phyloP scores from a whole-genome alignment of 331 rosid species.

The Quercus tomentella region DNA sequence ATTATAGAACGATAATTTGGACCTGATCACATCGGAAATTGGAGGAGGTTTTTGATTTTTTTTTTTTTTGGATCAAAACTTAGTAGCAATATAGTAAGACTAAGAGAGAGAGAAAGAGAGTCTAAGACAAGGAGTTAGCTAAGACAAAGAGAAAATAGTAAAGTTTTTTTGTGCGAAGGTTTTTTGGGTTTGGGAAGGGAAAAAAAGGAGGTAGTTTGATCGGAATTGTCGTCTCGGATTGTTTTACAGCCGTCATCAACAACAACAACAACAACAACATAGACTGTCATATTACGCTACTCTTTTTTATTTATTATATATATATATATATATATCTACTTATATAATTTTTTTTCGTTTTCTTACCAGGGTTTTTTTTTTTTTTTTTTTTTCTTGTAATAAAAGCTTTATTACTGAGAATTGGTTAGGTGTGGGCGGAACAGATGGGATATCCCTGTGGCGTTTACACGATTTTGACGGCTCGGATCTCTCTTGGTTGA shows the following conservation, averaged over 20 bases:
- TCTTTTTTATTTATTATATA: not conserved
- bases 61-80: too few relatives aligned
- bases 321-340: too few relatives aligned
- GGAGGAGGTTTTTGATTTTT: not conserved
- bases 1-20: too few relatives aligned
- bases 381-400: not conserved
- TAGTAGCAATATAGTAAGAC: too few relatives aligned
- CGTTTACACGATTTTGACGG: too few relatives aligned
- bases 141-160: too few relatives aligned
- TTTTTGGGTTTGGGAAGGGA: not conserved
- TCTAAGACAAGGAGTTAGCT: too few relatives aligned
- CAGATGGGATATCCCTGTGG: not conserved
- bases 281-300: slow-evolving; percentile 23
- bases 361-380: too few relatives aligned
- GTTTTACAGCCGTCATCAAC: slow-evolving; percentile 23
- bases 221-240: slow-evolving; percentile 16
- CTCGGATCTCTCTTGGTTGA: not conserved
- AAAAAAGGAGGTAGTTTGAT: slow-evolving; percentile 4
- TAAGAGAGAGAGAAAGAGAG: too few relatives aligned
- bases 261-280: not conserved
- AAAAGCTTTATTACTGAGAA: not conserved
- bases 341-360: too few relatives aligned
- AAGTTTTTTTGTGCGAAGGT: too few relatives aligned
- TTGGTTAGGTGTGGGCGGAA: not conserved
- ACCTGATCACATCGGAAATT: not conserved